These are phyloP conservation scores for Xylariomycetidae sp. DNA, from an alignment of 2,329 filamentous ascomycete species.

Conservation along the genomic window DNA sequence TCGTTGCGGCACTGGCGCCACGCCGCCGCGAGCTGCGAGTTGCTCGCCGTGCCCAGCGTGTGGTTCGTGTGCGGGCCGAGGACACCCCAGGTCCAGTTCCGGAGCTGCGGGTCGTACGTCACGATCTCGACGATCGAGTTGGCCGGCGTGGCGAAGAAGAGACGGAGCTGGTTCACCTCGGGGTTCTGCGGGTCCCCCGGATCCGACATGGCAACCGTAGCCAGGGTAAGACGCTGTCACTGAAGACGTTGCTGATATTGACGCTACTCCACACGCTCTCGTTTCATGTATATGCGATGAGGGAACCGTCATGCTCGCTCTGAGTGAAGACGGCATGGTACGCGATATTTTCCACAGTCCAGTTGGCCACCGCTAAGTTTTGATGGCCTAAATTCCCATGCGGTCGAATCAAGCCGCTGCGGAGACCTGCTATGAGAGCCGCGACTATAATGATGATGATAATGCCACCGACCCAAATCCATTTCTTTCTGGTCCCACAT, in stretches of 20 bases:
- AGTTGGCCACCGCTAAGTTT: constrained; percentile 3
- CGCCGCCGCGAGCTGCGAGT: constrained; percentile 2
- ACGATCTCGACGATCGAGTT: constrained; percentile 1
- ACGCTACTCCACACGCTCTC: background rate
- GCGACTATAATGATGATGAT: too few relatives aligned
- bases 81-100: constrained; percentile 2
- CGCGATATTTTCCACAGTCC: background rate
- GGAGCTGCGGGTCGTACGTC: background rate
- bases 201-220: constrained; percentile 1
- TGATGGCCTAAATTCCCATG: too few relatives aligned
- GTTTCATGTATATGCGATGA: background rate
- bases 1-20: constrained; percentile 3
- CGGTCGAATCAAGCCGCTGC: too few relatives aligned
- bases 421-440: too few relatives aligned
- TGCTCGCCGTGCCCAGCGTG: background rate
- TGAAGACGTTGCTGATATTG: constrained; percentile 2
- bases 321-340: constrained; percentile 1
- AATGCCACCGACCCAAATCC: too few relatives aligned
- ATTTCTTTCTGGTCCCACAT: too few relatives aligned
- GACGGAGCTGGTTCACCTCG: constrained; percentile 1
- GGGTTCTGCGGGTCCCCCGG: background rate
- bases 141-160: constrained; percentile 1
- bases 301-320: constrained; percentile 1
- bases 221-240: constrained; percentile 1
- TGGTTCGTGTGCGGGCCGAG: constrained; percentile 3